Percentiles rank a stretch among this genome's conserved stretches.
Conservation (phyloP, 345 rosid species). For the Citrus glauca region DNA sequence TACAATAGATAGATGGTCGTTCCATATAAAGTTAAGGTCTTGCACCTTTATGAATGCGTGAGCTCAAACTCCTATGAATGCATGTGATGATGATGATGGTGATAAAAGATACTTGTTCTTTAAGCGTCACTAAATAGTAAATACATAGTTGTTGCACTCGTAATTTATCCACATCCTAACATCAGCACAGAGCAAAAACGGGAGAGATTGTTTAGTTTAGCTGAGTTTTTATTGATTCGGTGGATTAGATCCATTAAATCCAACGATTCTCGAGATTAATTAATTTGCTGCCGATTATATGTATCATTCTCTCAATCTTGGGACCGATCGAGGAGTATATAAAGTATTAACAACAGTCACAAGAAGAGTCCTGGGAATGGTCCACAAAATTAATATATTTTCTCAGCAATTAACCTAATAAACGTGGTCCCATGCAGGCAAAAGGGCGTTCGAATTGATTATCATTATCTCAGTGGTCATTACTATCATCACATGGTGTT, state of each 20-base stretch:
- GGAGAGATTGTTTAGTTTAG: neutral
- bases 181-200: neutral
- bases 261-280: neutral
- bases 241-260: neutral
- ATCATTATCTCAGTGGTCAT: neutral
- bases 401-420: neutral
- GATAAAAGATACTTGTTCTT: too few species aligned
- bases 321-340: neutral
- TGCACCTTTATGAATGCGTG: too few species aligned
- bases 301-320: neutral
- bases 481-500: neutral
- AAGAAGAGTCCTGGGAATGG: neutral
- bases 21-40: too few species aligned
- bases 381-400: neutral
- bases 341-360: neutral
- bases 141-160: too few species aligned
- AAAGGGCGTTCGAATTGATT: neutral
- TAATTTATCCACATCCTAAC: too few species aligned
- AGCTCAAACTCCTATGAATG: too few species aligned
- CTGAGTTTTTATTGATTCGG: neutral
- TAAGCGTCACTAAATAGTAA: too few species aligned
- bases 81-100: too few species aligned
- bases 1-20: too few species aligned
- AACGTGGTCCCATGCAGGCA: conserved; percentile 2
- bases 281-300: neutral